Evolutionary conservation across 768 basidiomycete genomes (phyloP), one percentile per base, ranked within the genome.

Genomic region (Jaapia argillacea): DNA sequence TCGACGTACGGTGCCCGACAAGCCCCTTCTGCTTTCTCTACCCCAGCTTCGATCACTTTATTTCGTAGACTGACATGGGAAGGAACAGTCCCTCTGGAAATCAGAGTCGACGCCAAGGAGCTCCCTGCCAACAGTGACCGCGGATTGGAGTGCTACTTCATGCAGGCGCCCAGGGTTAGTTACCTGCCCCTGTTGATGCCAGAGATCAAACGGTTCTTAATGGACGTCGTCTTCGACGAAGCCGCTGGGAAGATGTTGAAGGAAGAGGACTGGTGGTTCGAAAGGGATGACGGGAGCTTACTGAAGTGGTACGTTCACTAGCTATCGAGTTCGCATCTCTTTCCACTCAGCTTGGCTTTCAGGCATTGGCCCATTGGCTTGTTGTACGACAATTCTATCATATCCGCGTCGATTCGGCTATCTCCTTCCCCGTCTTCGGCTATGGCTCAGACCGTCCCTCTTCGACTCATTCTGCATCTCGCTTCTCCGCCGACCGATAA

Each of bases 311-410:
- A 45, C 48, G 78, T 70, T 6, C 4, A 6, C 24, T 36, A 21
- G 13, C 22, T 6, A 21, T 14, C 5, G 13, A 24, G 24, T 18
- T 33, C 18, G 18, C 6, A 21, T 36, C 36, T 18, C 13, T 6
- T 20, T 40, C 4, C n/a, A n/a, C n/a, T 23, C 12, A 6, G 20
- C 41, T 21, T 42, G 24, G 12, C 24, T 23, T 6, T 40, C 56
- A 99, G 96, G 93, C 93, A 99, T 61, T 98, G 94, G 96, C 83
- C 94, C 40, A 77, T 99, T 45, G 96, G 96, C 24, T 71, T 98
- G 33, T 78, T 98, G 48, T 93, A 93, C 58, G 92, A 88, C 63
- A 90, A 77, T 61, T 79, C 87, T 58, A 72, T 73, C 23, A 79
- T 83, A 47, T 76, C 80, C 14, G 58, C 69, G 6, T 77, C 80